Conservation (phyloP, 441 rosid genomes). For the Capsella rubella region DNA sequence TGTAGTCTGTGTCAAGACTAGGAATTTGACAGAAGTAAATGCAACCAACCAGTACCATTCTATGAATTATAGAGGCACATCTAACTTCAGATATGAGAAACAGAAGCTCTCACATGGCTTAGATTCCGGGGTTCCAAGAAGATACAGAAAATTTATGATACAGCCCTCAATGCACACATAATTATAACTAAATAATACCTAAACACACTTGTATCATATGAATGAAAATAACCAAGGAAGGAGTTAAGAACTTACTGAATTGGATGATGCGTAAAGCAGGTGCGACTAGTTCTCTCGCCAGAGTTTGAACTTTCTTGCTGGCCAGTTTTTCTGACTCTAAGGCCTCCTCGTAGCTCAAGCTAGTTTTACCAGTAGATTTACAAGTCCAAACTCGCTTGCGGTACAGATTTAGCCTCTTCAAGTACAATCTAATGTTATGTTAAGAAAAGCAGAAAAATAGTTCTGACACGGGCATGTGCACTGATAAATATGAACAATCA, state of each 20-base stretch:
- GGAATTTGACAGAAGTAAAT: neutral
- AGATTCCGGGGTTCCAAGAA: neutral
- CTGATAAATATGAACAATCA: conserved; percentile 30
- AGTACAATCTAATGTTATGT: conserved; percentile 62
- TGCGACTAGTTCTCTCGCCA: conserved; percentile 74
- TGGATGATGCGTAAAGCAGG: conserved; percentile 79
- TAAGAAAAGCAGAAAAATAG: conserved; percentile 60
- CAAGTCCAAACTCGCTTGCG: conserved; percentile 91
- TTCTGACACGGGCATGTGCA: conserved; percentile 14
- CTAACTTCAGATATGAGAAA: conserved; percentile 9
- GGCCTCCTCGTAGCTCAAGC: conserved; percentile 97
- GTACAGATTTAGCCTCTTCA: conserved; percentile 83
- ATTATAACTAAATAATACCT: conserved; percentile 4
- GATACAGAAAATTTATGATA: conserved; percentile 2
- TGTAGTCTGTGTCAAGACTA: conserved; percentile 1
- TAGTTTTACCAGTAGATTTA: conserved; percentile 82
- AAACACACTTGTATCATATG: conserved; percentile 4
- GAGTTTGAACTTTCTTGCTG: conserved; percentile 74
- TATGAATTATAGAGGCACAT: conserved; percentile 11
- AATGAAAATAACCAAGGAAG: conserved; percentile 23
- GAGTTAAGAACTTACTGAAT: conserved; percentile 65
- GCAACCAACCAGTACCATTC: conserved; percentile 23
- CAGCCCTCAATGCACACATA: conserved; percentile 2
- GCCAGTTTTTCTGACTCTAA: conserved; percentile 84
- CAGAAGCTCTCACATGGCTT: conserved; percentile 10